These are phyloP conservation scores for Globisporangium orthogonon DNA, from an alignment of 352 stramenopile genomes.

Conservation along the genomic window DNA sequence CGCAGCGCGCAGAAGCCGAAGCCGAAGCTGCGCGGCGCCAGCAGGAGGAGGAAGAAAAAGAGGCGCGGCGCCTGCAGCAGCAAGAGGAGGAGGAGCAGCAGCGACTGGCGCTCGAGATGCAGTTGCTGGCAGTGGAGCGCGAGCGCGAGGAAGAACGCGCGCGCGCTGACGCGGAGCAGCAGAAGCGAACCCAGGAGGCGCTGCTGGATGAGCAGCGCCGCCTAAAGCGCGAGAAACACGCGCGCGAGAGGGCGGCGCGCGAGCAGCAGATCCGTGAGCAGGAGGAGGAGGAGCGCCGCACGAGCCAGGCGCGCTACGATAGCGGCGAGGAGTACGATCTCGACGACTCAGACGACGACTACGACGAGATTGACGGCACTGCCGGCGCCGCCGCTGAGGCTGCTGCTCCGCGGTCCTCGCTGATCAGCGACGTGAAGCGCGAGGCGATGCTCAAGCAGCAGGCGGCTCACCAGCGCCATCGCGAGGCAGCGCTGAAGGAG, in stretches of 20 bases:
- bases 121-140: constrained; percentile 26
- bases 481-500: constrained; percentile 50
- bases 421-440: constrained; percentile 61
- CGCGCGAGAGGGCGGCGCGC: constrained; percentile 40
- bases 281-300: constrained; percentile 13
- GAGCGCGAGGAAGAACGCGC: constrained; percentile 16
- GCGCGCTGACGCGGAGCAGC: constrained; percentile 15
- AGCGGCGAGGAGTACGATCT: constrained; percentile 28
- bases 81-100: constrained; percentile 9
- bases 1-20: constrained; percentile 15
- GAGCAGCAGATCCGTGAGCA: constrained; percentile 29
- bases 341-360: constrained; percentile 24
- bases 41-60: constrained; percentile 6
- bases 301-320: constrained; percentile 18
- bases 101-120: constrained; percentile 14
- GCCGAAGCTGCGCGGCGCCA: constrained; percentile 2
- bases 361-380: constrained; percentile 6
- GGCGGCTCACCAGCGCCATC: constrained; percentile 49
- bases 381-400: constrained; percentile 5
- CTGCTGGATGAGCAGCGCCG: constrained; percentile 58
- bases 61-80: constrained; percentile 17
- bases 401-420: constrained; percentile 37
- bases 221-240: constrained; percentile 67
- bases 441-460: constrained; percentile 65
- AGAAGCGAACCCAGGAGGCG: constrained; percentile 27